These are phyloP conservation scores for Metschnikowia lunata DNA, from an alignment of 805 yeast species.

Conservation along the genomic window DNA sequence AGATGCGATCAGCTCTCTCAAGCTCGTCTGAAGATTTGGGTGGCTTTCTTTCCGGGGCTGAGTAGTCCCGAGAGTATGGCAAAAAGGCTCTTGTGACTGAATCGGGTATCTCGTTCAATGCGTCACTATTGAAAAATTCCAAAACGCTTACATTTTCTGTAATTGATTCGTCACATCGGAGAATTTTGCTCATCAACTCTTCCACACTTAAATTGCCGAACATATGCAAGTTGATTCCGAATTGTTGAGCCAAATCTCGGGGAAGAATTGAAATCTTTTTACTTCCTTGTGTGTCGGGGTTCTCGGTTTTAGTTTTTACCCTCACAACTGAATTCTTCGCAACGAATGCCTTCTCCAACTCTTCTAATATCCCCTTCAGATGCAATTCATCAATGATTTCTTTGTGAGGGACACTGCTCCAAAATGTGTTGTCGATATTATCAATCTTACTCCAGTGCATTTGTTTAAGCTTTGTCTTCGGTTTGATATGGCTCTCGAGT, in stretches of 20 bases:
- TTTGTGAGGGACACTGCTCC: conserved; percentile 66
- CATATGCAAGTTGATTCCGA: conserved; percentile 71
- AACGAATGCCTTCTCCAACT: conserved; percentile 82
- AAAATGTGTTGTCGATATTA: conserved; percentile 76
- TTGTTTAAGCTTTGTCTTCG: conserved; percentile 79
- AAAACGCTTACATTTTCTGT: conserved; percentile 52
- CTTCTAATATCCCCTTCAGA: conserved; percentile 75
- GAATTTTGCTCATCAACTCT: conserved; percentile 50
- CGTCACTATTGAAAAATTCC: conserved; percentile 69
- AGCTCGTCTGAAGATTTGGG: conserved; percentile 32
- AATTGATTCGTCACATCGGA: conserved; percentile 56
- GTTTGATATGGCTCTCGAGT: conserved; percentile 33
- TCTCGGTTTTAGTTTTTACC: conserved; percentile 24
- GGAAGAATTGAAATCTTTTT: conserved; percentile 67
- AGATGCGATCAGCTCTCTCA: conserved; percentile 68
- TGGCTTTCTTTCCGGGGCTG: conserved; percentile 10
- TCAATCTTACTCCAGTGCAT: conserved; percentile 96
- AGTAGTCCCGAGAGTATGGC: conserved; percentile 57
- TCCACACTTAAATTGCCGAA: conserved; percentile 51
- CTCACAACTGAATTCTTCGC: conserved; percentile 58
- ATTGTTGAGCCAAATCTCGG: conserved; percentile 75
- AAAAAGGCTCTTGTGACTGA: conserved; percentile 52
- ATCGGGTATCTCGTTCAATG: conserved; percentile 54
- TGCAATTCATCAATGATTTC: conserved; percentile 57
- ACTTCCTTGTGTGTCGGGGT: conserved; percentile 4